These are phyloP conservation scores for Cytospora piceae DNA, from an alignment of 2,329 filamentous ascomycete genomes.

Conservation along the genomic window DNA sequence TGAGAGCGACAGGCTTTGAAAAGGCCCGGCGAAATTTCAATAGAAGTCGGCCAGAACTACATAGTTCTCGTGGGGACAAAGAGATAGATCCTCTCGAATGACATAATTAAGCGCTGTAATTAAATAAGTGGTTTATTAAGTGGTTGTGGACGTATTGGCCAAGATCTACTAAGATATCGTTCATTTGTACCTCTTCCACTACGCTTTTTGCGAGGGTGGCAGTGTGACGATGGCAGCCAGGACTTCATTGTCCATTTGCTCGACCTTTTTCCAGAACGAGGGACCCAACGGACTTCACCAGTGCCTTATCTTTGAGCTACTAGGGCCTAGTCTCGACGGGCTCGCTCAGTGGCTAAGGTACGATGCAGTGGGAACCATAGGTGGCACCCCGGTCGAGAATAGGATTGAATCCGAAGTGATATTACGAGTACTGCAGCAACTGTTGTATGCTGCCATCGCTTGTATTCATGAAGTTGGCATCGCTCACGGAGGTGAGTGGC, in stretches of 20 bases:
- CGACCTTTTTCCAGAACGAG: not conserved
- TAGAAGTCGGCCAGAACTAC: too few species aligned
- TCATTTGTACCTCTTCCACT: too few species aligned
- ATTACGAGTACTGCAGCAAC: not conserved
- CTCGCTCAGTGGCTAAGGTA: too few species aligned
- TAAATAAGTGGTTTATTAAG: too few species aligned
- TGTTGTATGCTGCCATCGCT: not conserved
- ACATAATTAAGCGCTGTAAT: too few species aligned
- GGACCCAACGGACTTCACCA: not conserved
- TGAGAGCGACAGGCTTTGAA: too few species aligned
- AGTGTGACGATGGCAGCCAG: not conserved
- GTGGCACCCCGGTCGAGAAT: not conserved
- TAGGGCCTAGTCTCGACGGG: not conserved
- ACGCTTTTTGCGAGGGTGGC: not conserved
- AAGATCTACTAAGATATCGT: too few species aligned
- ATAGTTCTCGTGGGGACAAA: too few species aligned
- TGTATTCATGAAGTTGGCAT: not conserved
- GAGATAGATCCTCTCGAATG: too few species aligned
- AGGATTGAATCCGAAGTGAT: not conserved
- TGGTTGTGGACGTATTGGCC: too few species aligned
- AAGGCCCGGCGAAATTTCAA: too few species aligned
- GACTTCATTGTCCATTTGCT: not conserved
- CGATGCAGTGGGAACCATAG: not conserved
- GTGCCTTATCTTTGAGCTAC: constrained; percentile 5
- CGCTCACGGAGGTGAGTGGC: constrained; percentile 2